Evolutionary conservation across 2,329 filamentous ascomycete genomes (phyloP), one percentile per base, ranked within the genome.

Genomic region (Ceratocystiopsis sp.): DNA sequence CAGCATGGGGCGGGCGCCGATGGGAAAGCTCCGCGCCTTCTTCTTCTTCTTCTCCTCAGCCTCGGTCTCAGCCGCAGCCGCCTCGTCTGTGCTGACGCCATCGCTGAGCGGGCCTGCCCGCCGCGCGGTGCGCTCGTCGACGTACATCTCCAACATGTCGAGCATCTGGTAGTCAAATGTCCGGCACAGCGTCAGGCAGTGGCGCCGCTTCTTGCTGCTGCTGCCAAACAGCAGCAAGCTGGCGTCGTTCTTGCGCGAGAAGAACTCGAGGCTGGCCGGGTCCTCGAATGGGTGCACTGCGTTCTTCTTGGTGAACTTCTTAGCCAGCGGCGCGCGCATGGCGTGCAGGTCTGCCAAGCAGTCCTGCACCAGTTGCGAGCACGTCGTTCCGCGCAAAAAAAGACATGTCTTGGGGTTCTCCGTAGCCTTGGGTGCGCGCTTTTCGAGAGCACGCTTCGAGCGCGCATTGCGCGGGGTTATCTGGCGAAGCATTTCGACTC

Each of bases 301-400:
- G 63, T 98, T 98, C 69, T 96, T 96, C 73, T 96, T 98, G 63
- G 78, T 84, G 67, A 98, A 94, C 52, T 87, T 86, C 61, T 93
- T 80, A 50, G 80, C 79, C 48, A 89, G 71, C 3, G 87, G 86
- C 55, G 82, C 78, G 54, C 89, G 87, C 56, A 98, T 69, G 40
- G 84, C 74, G 62, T 85, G 75, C 45, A 98, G 73, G 55, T 95
- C 91, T 52, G 77, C 80, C 48, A 95, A 69, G 45, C 85, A 84
- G 53, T 89, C 80, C 62, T 93, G 79, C 45, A 86, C 69, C 40
- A 91, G 66, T 54, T 89, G 78, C 38, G 84, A 89, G 59, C 84
- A 89, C 59, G 77, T 81, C 42, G 83, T 85, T 55, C 87, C 89
- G 50, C 85, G 81, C 49, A 98, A 76, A 61, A 98, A 83, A 52